Conservation (phyloP, 2,329 filamentous ascomycete genomes). For the Phyllosticta citribraziliensis region DNA sequence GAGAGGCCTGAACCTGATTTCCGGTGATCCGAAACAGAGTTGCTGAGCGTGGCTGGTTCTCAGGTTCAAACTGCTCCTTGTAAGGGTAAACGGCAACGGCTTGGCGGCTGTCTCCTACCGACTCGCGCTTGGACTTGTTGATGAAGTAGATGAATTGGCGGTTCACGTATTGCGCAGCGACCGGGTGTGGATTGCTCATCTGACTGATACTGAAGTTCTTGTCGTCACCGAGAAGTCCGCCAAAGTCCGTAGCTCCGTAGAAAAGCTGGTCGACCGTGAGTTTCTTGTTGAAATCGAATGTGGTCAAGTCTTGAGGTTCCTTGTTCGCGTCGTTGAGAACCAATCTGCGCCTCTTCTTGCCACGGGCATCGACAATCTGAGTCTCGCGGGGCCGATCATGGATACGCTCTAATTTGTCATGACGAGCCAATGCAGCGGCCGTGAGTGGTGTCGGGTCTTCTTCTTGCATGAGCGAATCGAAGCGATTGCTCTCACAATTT, state of each 20-base stretch:
- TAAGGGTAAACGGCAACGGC: constrained; percentile 24
- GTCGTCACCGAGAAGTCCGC: constrained; percentile 7
- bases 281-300: neutral
- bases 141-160: constrained; percentile 20
- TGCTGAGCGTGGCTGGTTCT: constrained; percentile 18
- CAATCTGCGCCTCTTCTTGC: neutral
- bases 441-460: neutral
- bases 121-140: constrained; percentile 10
- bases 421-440: neutral
- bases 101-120: constrained; percentile 15
- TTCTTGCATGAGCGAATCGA: neutral
- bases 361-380: neutral
- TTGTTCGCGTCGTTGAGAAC: neutral
- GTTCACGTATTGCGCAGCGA: constrained; percentile 18
- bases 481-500: neutral
- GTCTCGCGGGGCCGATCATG: neutral
- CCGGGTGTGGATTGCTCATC: constrained; percentile 5
- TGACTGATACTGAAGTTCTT: constrained; percentile 11
- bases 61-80: constrained; percentile 11
- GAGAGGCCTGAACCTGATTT: constrained; percentile 15
- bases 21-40: constrained; percentile 18
- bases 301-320: neutral
- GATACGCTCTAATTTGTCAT: neutral
- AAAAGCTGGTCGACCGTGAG: constrained; percentile 25
- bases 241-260: constrained; percentile 14